Evolutionary conservation across 768 basidiomycete genomes (phyloP).

Genomic region (Phlebiopsis gigantea): DNA sequence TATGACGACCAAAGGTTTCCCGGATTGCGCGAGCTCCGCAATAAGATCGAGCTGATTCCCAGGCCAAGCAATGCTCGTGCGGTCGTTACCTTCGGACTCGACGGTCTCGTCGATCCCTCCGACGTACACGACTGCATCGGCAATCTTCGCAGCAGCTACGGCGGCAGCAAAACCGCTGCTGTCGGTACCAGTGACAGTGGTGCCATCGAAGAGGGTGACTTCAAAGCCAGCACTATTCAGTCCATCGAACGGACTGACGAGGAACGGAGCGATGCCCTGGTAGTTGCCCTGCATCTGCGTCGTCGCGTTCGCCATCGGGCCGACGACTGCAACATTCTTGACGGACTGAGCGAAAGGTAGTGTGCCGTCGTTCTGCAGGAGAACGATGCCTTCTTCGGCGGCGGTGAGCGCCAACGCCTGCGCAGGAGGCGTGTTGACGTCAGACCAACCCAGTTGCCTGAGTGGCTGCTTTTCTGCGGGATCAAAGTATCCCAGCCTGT

Average conservation of each 20-base stretch:
- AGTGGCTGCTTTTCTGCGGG: slow-evolving; percentile 43
- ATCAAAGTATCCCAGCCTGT: slow-evolving; percentile 55
- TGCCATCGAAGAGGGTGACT: slow-evolving; percentile 33
- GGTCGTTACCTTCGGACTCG: slow-evolving; percentile 44
- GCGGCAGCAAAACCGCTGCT: slow-evolving; percentile 47
- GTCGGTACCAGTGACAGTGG: slow-evolving; percentile 23
- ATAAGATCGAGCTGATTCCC: slow-evolving; percentile 50
- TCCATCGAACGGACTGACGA: slow-evolving; percentile 47
- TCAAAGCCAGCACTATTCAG: slow-evolving; percentile 42
- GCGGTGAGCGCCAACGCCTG: slow-evolving; percentile 45
- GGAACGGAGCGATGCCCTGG: slow-evolving; percentile 47
- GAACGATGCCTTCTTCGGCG: slow-evolving; percentile 49
- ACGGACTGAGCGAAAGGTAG: slow-evolving; percentile 44
- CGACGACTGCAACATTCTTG: slow-evolving; percentile 52
- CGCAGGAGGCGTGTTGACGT: slow-evolving; percentile 42
- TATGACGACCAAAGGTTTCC: slow-evolving; percentile 47
- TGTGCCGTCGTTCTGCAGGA: slow-evolving; percentile 60
- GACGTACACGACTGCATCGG: slow-evolving; percentile 47
- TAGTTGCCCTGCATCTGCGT: slow-evolving; percentile 56
- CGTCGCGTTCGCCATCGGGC: slow-evolving; percentile 55
- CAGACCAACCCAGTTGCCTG: slow-evolving; percentile 42
- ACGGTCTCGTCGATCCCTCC: slow-evolving; percentile 49
- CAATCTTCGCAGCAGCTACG: slow-evolving; percentile 39
- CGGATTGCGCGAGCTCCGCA: slow-evolving; percentile 35
- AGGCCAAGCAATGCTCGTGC: slow-evolving; percentile 47